Percentiles rank a stretch among this genome's conserved stretches.
Conservation (phyloP, 2,329 filamentous ascomycete species). For the Metarhizium rileyi region DNA sequence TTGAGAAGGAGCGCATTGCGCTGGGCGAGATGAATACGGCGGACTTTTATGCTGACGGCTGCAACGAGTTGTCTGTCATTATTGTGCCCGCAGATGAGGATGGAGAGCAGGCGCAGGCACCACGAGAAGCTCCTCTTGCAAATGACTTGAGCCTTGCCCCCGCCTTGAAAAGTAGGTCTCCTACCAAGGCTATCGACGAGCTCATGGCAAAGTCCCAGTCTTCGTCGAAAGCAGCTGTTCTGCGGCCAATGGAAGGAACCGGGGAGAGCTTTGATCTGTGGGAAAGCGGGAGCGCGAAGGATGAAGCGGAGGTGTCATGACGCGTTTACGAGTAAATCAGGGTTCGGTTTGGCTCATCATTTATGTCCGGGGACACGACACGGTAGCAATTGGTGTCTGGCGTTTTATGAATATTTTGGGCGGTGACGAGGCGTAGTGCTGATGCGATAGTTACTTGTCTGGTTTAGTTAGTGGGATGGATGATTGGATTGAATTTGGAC, state of each 20-base stretch:
- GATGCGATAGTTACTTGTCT: background rate
- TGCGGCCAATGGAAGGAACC: constrained; percentile 48
- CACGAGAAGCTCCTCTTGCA: constrained; percentile 7
- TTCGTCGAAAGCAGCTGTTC: constrained; percentile 34
- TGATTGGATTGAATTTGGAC: background rate
- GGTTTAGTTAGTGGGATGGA: background rate
- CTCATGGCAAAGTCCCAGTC: constrained; percentile 28
- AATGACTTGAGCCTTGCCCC: constrained; percentile 12
- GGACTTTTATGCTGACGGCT: constrained; percentile 59
- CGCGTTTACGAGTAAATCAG: background rate
- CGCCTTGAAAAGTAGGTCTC: constrained; percentile 11
- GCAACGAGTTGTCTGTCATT: constrained; percentile 51
- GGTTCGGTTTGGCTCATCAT: background rate
- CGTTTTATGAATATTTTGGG: background rate
- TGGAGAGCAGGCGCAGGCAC: constrained; percentile 25
- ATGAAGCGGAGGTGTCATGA: constrained; percentile 35
- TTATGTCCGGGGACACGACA: background rate
- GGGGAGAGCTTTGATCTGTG: constrained; percentile 57
- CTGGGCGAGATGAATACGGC: constrained; percentile 57
- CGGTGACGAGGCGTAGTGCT: background rate
- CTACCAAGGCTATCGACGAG: constrained; percentile 20
- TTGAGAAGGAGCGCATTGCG: constrained; percentile 55
- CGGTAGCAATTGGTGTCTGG: background rate
- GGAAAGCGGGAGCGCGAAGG: constrained; percentile 59
- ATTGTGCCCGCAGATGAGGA: constrained; percentile 55